Evolutionary conservation across 768 basidiomycete genomes (phyloP).

Genomic region (Tremella fuciformis): DNA sequence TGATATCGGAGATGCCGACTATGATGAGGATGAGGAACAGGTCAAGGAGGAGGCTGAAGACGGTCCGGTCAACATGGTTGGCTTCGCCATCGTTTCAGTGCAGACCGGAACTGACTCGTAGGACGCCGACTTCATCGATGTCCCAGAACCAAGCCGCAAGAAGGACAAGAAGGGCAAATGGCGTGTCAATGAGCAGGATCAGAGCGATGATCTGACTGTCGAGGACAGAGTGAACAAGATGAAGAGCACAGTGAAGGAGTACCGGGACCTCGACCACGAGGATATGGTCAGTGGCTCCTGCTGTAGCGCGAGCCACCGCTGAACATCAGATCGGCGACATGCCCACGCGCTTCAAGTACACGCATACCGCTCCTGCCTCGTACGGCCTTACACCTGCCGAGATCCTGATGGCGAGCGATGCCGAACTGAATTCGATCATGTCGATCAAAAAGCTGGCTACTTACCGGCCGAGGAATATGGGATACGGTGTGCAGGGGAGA

Average conservation of each 20-base stretch:
- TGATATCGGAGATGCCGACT: conserved; percentile 50
- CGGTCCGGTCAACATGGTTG: conserved; percentile 50
- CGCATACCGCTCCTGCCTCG: conserved; percentile 59
- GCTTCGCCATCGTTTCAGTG: not conserved
- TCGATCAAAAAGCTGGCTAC: conserved; percentile 87
- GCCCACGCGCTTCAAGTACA: conserved; percentile 90
- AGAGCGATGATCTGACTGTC: conserved; percentile 58
- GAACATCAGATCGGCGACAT: conserved; percentile 71
- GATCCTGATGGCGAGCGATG: conserved; percentile 84
- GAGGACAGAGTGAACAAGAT: conserved; percentile 80
- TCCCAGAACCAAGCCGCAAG: conserved; percentile 8
- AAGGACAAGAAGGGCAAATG: conserved; percentile 40
- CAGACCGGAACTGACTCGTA: conserved; percentile 15
- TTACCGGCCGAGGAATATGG: conserved; percentile 62
- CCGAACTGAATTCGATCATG: conserved; percentile 88
- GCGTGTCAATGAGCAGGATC: conserved; percentile 15
- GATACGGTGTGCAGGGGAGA: conserved; percentile 42
- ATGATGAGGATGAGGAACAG: conserved; percentile 57
- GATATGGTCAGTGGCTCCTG: conserved; percentile 67
- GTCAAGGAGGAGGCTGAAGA: conserved; percentile 60
- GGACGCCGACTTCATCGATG: conserved; percentile 50
- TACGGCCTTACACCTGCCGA: conserved; percentile 77
- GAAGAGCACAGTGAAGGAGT: conserved; percentile 85
- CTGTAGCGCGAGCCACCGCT: not conserved
- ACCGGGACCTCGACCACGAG: conserved; percentile 90